Evolutionary conservation across 2,329 filamentous ascomycete species (phyloP).

Genomic region (Aspergillus brasiliensis): DNA sequence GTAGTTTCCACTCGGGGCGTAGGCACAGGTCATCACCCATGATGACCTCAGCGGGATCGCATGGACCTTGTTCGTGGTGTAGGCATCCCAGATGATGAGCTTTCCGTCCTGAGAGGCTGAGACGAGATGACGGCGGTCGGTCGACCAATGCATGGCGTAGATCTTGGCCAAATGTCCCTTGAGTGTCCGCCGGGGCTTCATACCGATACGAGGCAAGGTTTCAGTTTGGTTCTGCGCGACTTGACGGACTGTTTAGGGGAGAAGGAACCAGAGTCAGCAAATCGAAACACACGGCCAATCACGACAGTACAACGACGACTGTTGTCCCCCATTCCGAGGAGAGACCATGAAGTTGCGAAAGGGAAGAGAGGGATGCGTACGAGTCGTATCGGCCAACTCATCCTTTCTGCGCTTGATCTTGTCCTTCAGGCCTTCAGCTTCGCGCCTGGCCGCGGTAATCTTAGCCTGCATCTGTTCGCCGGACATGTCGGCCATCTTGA

Average conservation of each 20-base stretch:
- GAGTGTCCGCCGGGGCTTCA: slow-evolving; percentile 95
- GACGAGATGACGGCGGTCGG: slow-evolving; percentile 92
- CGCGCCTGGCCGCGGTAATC: slow-evolving; percentile 88
- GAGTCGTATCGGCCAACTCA: slow-evolving; percentile 94
- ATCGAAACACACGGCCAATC: slow-evolving; percentile 3
- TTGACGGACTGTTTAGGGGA: slow-evolving; percentile 70
- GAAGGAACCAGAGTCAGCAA: slow-evolving; percentile 27
- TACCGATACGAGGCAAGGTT: slow-evolving; percentile 85
- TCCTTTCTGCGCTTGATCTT: slow-evolving; percentile 99
- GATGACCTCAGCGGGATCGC: slow-evolving; percentile 96
- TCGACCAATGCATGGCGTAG: slow-evolving; percentile 99
- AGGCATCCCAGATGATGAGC: slow-evolving; percentile 99
- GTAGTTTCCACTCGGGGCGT: slow-evolving; percentile 96
- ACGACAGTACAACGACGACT: neutral
- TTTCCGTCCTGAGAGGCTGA: slow-evolving; percentile 99
- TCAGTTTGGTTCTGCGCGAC: slow-evolving; percentile 93
- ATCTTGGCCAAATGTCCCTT: slow-evolving; percentile 99
- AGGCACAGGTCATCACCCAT: slow-evolving; percentile 99
- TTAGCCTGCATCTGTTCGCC: slow-evolving; percentile 79
- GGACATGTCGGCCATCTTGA: slow-evolving; percentile 52
- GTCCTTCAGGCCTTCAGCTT: slow-evolving; percentile 97
- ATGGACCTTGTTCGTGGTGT: slow-evolving; percentile 99
- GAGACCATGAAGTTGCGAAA: slow-evolving; percentile 2
- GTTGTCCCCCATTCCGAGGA: slow-evolving; percentile 6
- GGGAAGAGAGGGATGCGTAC: slow-evolving; percentile 62